Conservation (phyloP, 352 stramenopile genomes). For the Pythium phragmitis region DNA sequence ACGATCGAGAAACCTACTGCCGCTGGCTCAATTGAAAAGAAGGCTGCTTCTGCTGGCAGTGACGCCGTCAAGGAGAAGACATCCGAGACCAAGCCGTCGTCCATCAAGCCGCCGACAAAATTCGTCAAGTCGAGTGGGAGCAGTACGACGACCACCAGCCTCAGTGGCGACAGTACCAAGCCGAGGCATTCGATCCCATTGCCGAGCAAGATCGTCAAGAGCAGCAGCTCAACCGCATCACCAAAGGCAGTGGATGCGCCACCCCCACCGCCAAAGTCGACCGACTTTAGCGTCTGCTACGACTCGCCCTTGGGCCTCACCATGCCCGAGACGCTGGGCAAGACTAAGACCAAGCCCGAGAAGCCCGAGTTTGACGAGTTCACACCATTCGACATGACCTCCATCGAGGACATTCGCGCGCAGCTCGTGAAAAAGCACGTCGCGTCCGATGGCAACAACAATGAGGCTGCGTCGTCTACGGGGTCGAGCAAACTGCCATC, state of each 20-base stretch:
- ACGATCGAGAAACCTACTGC: conserved; percentile 7
- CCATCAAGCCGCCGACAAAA: conserved; percentile 28
- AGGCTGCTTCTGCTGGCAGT: background rate
- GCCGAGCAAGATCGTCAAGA: conserved; percentile 48
- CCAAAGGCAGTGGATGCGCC: conserved; percentile 13
- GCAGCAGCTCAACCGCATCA: conserved; percentile 21
- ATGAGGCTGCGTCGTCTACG: conserved; percentile 4
- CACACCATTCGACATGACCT: conserved; percentile 47
- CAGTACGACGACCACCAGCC: no score
- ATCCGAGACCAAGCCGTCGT: conserved; percentile 14
- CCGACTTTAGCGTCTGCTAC: conserved; percentile 21
- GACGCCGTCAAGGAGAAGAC: conserved; percentile 5
- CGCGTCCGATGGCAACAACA: conserved; percentile 25
- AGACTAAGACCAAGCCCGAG: conserved; percentile 11
- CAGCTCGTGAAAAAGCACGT: conserved; percentile 57
- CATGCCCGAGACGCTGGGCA: conserved; percentile 17
- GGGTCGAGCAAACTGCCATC: conserved; percentile 15
- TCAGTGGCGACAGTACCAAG: conserved; percentile 17
- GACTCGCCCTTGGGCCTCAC: conserved; percentile 24
- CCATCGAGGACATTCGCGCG: conserved; percentile 57
- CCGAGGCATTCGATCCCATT: conserved; percentile 32
- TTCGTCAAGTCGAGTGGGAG: conserved; percentile 15
- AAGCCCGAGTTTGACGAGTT: conserved; percentile 27
- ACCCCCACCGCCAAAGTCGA: background rate
- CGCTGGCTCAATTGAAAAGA: conserved; percentile 13